Evolutionary conservation across 805 yeast genomes (phyloP).

Genomic region (Saccharomycopsis amapae): DNA sequence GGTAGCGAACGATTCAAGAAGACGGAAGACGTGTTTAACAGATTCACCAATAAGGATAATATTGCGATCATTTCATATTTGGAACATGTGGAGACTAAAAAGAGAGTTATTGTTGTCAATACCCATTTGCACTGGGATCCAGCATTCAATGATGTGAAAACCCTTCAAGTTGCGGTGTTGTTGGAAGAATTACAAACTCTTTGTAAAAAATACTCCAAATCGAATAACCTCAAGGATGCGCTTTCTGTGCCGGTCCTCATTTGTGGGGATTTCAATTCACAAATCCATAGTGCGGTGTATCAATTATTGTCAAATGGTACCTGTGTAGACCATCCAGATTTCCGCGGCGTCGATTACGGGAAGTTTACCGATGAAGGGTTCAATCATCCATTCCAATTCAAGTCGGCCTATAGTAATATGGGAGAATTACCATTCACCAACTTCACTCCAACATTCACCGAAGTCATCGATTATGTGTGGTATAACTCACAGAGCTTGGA

Average conservation of each 20-base stretch:
- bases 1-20: constrained; percentile 81
- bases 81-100: constrained; percentile 67
- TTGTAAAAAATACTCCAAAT: constrained; percentile 38
- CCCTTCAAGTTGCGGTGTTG: constrained; percentile 89
- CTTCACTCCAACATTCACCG: constrained; percentile 87
- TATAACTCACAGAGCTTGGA: constrained; percentile 74
- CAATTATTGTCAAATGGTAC: constrained; percentile 78
- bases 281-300: constrained; percentile 81
- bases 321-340: constrained; percentile 71
- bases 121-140: constrained; percentile 99
- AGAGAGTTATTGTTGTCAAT: constrained; percentile 66
- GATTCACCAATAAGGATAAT: constrained; percentile 94
- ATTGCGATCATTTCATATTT: constrained; percentile 74
- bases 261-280: constrained; percentile 95
- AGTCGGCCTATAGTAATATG: constrained; percentile 75
- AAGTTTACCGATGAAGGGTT: constrained; percentile 85
- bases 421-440: constrained; percentile 94
- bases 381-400: constrained; percentile 70
- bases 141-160: constrained; percentile 87
- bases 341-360: constrained; percentile 86
- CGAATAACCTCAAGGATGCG: constrained; percentile 35
- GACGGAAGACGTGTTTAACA: constrained; percentile 89
- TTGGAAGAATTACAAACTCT: constrained; percentile 77
- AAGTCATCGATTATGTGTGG: constrained; percentile 94
- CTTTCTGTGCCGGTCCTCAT: constrained; percentile 70